Evolutionary conservation across 164 flowering plant genomes (phyloP).

Genomic region (Litsea cubeba): DNA sequence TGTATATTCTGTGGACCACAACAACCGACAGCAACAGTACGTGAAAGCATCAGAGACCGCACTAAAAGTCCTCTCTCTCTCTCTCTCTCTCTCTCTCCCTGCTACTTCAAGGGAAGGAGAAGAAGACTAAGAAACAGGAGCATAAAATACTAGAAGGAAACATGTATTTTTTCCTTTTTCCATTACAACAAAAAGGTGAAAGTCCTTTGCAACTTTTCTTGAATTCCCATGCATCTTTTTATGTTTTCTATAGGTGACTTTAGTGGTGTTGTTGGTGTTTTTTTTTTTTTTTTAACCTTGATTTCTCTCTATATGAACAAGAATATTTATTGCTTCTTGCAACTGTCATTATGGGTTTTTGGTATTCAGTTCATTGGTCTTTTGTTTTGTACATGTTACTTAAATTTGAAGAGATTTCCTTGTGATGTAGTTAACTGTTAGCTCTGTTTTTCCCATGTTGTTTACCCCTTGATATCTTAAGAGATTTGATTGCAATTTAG

Average conservation of each 20-base stretch:
- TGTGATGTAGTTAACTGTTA: background rate
- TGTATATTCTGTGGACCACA: slow-evolving; percentile 4
- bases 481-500: background rate
- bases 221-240: background rate
- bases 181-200: background rate
- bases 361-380: background rate
- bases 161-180: background rate
- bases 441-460: background rate
- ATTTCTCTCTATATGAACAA: background rate
- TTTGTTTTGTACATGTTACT: background rate
- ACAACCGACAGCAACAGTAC: slow-evolving; percentile 5
- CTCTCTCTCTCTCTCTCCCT: slow-evolving; percentile 6
- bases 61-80: slow-evolving; percentile 5
- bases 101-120: background rate
- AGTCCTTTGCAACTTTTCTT: background rate
- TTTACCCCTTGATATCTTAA: background rate
- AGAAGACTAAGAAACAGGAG: background rate
- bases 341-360: too few relatives aligned
- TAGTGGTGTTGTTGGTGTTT: background rate
- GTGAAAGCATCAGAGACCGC: slow-evolving; percentile 5
- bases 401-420: background rate
- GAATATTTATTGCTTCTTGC: too few relatives aligned
- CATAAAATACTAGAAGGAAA: background rate
- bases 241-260: too few relatives aligned
- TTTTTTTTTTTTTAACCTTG: too few relatives aligned